Base-by-base conservation (phyloP, 2,329 filamentous ascomycete species). In the Diaporthe citriasiana region DNA sequence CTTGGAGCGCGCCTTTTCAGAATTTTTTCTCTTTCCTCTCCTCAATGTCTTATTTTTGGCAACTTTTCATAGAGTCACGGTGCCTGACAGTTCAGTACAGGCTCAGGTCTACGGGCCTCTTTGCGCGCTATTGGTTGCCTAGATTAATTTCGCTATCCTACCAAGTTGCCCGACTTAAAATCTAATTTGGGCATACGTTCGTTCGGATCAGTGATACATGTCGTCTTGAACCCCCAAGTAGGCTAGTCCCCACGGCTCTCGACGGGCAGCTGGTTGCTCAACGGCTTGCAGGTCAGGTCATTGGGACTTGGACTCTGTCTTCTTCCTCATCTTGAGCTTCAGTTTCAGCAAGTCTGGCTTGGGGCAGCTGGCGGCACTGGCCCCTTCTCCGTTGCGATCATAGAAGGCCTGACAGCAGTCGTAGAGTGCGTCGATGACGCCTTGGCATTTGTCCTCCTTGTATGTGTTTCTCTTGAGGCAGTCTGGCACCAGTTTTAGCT, bases 41-140 rank as follows among this genome's bases (percentile, higher is more conserved):
- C n/a, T 33, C 88, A 96, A 94, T 94, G 92, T 94, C 91, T 90
- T 88, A 45, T 3, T n/a, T 13, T 83, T 82, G 92, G 93, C 95
- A 93, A 93, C 93, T 22, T 25, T 94, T 94, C 94, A 96, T 98
- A 98, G 97, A 99, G 97, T 99, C 97, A 97, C 96, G 93, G 93
- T 92, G 91, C 94, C 91, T 93, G 91, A 3, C 2, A 84, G 82
- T 82, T 95, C 94, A 94, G 90, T 98, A 90, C 93, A 95, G 95
- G 92, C 94, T 94, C 94, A 97, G 94, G 90, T 93, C 92, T 88
- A 84, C 84, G 88, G 90, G 93, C 89, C 94, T 95, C 93, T 87
- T 87, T 87, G 94, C 95, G 96, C 94, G 97, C 97, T 99, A 90
- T 95, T 92, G 94, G 95, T 94, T 89, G 94, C 93, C 96, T 93